Conservation (phyloP, 2,329 filamentous ascomycete genomes). For the Stemphylium vesicarium region DNA sequence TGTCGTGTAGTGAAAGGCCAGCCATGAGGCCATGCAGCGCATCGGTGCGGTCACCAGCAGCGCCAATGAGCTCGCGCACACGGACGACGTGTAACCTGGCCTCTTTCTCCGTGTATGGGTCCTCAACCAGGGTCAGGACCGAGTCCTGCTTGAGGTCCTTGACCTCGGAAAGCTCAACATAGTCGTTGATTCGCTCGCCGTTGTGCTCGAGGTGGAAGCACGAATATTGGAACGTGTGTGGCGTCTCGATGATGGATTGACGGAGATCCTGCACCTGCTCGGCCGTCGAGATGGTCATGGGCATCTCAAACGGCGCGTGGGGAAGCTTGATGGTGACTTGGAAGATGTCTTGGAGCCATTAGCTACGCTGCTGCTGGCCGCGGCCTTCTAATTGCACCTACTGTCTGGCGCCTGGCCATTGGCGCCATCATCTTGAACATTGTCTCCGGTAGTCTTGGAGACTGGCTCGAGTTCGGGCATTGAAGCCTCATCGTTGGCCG, state of each 20-base stretch:
- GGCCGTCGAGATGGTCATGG: constrained; percentile 88
- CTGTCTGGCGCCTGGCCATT: constrained; percentile 42
- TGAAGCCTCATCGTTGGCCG: constrained; percentile 46
- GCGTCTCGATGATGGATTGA: constrained; percentile 93
- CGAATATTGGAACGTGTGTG: constrained; percentile 92
- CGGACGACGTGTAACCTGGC: constrained; percentile 92
- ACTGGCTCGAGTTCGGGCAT: constrained; percentile 14
- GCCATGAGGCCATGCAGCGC: constrained; percentile 84
- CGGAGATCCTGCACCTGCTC: constrained; percentile 98
- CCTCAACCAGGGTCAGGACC: constrained; percentile 82
- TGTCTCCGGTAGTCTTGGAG: not conserved
- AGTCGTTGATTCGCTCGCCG: constrained; percentile 91
- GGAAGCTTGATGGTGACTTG: constrained; percentile 82
- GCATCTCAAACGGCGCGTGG: constrained; percentile 77
- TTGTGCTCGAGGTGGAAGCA: constrained; percentile 97
- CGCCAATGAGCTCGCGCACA: constrained; percentile 90
- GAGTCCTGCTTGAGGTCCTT: constrained; percentile 77
- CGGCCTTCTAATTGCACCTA: constrained; percentile 21
- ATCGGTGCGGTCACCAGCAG: constrained; percentile 86
- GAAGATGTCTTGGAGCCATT: constrained; percentile 59
- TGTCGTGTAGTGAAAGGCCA: constrained; percentile 86
- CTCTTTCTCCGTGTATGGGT: constrained; percentile 98
- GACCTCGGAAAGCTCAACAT: constrained; percentile 88
- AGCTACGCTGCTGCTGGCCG: not conserved
- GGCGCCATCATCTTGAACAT: constrained; percentile 27